Base-by-base conservation (phyloP, 306 rosid species). In the Quercus aquifolioides region DNA sequence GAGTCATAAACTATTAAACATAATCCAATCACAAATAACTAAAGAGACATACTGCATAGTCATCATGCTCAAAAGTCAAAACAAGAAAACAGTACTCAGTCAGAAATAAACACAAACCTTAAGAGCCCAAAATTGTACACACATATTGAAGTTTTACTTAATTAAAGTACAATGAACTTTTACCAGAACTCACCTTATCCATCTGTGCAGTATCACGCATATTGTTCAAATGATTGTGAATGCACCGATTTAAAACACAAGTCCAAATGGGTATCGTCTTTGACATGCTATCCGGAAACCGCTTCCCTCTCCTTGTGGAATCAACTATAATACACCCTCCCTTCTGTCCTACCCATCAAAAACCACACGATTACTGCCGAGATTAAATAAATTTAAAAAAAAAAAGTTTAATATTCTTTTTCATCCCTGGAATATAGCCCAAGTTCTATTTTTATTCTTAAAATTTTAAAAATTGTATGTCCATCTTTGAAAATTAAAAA, bases 251-350 rank as follows among this genome's bases (percentile, higher is more conserved):
- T 81, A 92, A 77, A 80, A 94, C 92, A 74, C 97, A 94, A 5
- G 97, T 80, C 99, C 97, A 94, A 70, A 94, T 90, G 72, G 99
- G 98, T 71, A 94, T 90, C 3, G 99, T 92, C 85, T 92, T 94
- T 5, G 99, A 94, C 99, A 94, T 90, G 86, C 99, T 94, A 51
- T 94, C 97, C 17, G 99, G 99, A 82, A 92, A 94, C 43, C 94
- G 86, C 84, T 92, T 94, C 85, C 99, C 99, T 85, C 79, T 87
- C 23, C 97, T 83, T 43, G 99, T 94, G 55, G 99, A 90, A 90
- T 94, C 99, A 82, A 91, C 95, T 20, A 94, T 80, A 26, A 94
- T 81, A 74, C 97, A 92, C 52, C 99, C 99, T 15, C 95, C 91
- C 72, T 84, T 91, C 92, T 89, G 91, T 70, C 94, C 97, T 91